Conservation (phyloP, 176 grass and related monocot genomes). For the Bothriochloa decipiens region DNA sequence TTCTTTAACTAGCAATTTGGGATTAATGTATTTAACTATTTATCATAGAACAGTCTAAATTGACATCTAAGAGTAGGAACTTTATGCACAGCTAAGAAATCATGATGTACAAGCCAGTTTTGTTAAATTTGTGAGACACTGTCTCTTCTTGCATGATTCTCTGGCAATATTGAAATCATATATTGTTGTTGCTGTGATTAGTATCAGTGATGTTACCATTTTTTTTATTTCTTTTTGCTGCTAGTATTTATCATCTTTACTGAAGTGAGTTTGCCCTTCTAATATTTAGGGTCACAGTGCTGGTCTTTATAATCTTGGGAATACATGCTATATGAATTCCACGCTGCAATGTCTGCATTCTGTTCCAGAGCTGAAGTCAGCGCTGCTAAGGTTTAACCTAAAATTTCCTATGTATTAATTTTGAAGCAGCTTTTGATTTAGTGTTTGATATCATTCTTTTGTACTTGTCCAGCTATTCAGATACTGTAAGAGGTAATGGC, state of each 20-base stretch:
- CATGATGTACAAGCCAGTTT: neutral
- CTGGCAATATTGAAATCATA: slow-evolving; percentile 25
- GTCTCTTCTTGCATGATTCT: neutral
- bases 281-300: slow-evolving; percentile 81
- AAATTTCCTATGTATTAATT: slow-evolving; percentile 10
- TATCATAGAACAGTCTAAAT: neutral
- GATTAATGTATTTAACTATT: neutral
- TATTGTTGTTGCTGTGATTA: neutral
- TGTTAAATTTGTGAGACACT: slow-evolving; percentile 6
- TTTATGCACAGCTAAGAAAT: neutral
- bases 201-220: neutral
- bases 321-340: slow-evolving; percentile 99
- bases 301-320: slow-evolving; percentile 97
- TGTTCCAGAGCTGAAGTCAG: slow-evolving; percentile 97
- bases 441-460: slow-evolving; percentile 35
- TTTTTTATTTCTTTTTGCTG: neutral
- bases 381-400: slow-evolving; percentile 67
- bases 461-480: slow-evolving; percentile 72
- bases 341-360: slow-evolving; percentile 97
- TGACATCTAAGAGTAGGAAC: slow-evolving; percentile 5
- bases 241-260: neutral
- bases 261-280: slow-evolving; percentile 33
- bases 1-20: neutral
- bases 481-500: slow-evolving; percentile 71
- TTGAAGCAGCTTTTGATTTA: slow-evolving; percentile 18